These are phyloP conservation scores for Rehmannia glutinosa DNA, from an alignment of 257 asterid species.

Conservation along the genomic window DNA sequence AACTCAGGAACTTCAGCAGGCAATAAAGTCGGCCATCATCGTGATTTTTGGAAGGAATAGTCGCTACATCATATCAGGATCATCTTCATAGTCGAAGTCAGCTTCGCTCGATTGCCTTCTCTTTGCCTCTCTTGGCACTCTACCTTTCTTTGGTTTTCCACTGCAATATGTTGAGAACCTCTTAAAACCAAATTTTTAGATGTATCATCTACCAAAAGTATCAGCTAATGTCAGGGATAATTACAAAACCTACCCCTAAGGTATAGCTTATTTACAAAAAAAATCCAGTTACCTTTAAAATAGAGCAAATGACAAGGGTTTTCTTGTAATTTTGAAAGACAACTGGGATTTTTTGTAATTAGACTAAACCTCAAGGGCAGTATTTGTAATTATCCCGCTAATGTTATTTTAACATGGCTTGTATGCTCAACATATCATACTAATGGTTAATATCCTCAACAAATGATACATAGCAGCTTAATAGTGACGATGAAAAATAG, in stretches of 20 bases:
- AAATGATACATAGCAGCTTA: background rate
- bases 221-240: background rate
- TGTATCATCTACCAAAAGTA: background rate
- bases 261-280: background rate
- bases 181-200: background rate
- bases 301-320: no score
- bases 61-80: slow-evolving; percentile 72
- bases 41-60: background rate
- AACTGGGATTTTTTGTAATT: no score
- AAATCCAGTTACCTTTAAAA: no score
- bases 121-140: slow-evolving; percentile 88
- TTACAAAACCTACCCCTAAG: no score
- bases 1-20: background rate
- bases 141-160: slow-evolving; percentile 87
- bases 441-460: no score
- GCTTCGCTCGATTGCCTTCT: slow-evolving; percentile 90
- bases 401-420: no score
- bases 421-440: no score
- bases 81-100: slow-evolving; percentile 92
- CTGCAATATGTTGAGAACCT: slow-evolving; percentile 30
- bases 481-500: background rate
- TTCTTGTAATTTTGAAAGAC: no score
- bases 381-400: background rate
- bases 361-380: background rate
- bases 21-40: slow-evolving; percentile 3